Evolutionary conservation across 208 protist genomes (phyloP).

Genomic region (Porcisia hertigi): DNA sequence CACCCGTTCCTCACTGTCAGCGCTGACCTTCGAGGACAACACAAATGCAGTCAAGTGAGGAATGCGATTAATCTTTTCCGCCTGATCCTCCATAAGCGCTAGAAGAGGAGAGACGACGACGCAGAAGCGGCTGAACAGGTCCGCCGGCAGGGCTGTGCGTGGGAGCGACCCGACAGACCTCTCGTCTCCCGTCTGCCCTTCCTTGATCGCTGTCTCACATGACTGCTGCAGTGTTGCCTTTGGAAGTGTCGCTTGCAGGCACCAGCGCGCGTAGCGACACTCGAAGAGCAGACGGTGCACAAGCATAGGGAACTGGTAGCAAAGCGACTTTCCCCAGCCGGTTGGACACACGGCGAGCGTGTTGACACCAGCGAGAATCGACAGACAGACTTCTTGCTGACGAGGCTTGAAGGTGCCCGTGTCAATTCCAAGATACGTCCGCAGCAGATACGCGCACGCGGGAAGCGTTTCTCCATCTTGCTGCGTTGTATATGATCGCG

Average conservation of each 20-base stretch:
- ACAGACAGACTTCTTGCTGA: conserved; percentile 83
- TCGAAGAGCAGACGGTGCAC: conserved; percentile 73
- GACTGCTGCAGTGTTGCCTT: conserved; percentile 1
- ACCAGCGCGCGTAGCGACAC: conserved; percentile 48
- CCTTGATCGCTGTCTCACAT: neutral
- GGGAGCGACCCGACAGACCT: neutral
- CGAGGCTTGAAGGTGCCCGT: conserved; percentile 64
- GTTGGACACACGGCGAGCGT: conserved; percentile 94
- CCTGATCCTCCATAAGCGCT: conserved; percentile 96
- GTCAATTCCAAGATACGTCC: conserved; percentile 53
- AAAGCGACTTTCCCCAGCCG: conserved; percentile 96
- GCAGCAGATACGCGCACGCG: conserved; percentile 57
- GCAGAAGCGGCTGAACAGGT: conserved; percentile 54
- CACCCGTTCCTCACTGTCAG: conserved; percentile 46
- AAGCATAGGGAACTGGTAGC: conserved; percentile 95
- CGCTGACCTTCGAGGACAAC: conserved; percentile 53
- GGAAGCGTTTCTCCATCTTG: conserved; percentile 32
- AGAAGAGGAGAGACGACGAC: conserved; percentile 95
- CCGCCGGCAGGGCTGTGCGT: neutral
- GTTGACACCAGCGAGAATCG: conserved; percentile 54
- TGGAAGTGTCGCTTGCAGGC: neutral
- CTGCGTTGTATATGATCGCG: neutral
- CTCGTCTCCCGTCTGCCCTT: neutral
- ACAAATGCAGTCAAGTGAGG: conserved; percentile 46
- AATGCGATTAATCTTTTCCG: conserved; percentile 47